Evolutionary conservation across 495 filamentous ascomycete genomes (phyloP).

Genomic region (Schizothecium vesticola): DNA sequence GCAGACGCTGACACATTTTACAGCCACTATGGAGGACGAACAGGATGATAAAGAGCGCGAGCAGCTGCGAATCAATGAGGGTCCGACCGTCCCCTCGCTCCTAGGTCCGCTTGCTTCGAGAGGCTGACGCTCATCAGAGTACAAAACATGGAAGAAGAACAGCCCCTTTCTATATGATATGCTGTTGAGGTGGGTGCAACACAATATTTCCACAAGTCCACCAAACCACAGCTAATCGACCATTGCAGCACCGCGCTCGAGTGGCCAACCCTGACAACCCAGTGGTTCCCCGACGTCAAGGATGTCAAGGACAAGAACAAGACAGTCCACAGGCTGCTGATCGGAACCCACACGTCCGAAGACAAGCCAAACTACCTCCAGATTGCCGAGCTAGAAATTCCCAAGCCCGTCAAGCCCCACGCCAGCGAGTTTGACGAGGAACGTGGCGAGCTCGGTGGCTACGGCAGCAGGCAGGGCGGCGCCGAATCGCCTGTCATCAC

Average conservation of each 20-base stretch:
- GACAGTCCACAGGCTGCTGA: conserved; percentile 81
- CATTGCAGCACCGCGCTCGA: conserved; percentile 73
- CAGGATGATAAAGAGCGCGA: conserved; percentile 66
- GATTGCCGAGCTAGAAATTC: conserved; percentile 87
- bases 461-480: conserved; percentile 59
- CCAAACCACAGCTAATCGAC: neutral
- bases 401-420: conserved; percentile 68
- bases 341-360: conserved; percentile 91
- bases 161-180: conserved; percentile 96
- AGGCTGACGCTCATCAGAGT: conserved; percentile 55
- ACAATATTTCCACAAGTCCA: neutral
- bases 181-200: conserved; percentile 63
- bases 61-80: conserved; percentile 91
- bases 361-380: conserved; percentile 89
- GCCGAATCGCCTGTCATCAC: conserved; percentile 57
- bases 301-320: conserved; percentile 76
- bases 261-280: conserved; percentile 95
- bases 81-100: conserved; percentile 36
- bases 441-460: conserved; percentile 87
- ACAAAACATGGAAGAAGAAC: conserved; percentile 99
- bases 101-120: neutral
- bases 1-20: conserved; percentile 6
- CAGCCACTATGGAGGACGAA: conserved; percentile 50
- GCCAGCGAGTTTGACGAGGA: conserved; percentile 83
- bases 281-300: conserved; percentile 97